Evolutionary conservation across 2,329 filamentous ascomycete species (phyloP).

Genomic region (Incumbomyces delicatus): DNA sequence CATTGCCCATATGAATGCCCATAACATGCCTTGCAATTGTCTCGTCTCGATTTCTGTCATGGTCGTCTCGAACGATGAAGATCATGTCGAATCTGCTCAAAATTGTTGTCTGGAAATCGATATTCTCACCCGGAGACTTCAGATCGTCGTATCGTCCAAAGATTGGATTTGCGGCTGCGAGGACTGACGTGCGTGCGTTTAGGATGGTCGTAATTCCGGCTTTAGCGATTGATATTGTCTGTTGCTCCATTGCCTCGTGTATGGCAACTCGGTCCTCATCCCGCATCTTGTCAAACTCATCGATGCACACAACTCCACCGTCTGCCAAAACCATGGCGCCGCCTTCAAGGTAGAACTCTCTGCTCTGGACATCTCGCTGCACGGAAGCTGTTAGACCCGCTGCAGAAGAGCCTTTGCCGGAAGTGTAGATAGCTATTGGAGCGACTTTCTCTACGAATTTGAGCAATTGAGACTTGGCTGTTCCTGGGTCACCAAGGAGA

Average conservation of each 20-base stretch:
- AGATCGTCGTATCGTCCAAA: constrained; percentile 97
- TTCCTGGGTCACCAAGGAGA: constrained; percentile 92
- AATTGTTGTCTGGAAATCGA: constrained; percentile 98
- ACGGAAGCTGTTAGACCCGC: constrained; percentile 96
- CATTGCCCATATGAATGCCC: constrained; percentile 88
- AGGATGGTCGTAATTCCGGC: constrained; percentile 97
- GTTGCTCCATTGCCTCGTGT: constrained; percentile 99
- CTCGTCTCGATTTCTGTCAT: constrained; percentile 81
- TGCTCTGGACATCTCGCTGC: constrained; percentile 79
- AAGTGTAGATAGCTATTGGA: constrained; percentile 96
- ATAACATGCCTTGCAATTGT: constrained; percentile 95
- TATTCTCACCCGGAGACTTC: constrained; percentile 95
- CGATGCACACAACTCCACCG: constrained; percentile 93
- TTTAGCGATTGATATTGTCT: constrained; percentile 95
- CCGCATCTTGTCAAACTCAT: constrained; percentile 99
- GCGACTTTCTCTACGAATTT: constrained; percentile 97
- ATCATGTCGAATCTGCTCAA: constrained; percentile 99
- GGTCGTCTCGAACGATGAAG: constrained; percentile 94
- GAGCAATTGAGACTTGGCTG: constrained; percentile 89
- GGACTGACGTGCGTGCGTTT: constrained; percentile 86
- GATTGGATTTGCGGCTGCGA: constrained; percentile 93
- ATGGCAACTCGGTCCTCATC: constrained; percentile 97
- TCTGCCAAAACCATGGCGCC: constrained; percentile 98
- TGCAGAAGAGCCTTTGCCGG: constrained; percentile 93
- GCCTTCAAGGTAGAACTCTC: constrained; percentile 96